These are phyloP conservation scores for Iris pallida DNA, from an alignment of 116 monocot species.

Conservation along the genomic window DNA sequence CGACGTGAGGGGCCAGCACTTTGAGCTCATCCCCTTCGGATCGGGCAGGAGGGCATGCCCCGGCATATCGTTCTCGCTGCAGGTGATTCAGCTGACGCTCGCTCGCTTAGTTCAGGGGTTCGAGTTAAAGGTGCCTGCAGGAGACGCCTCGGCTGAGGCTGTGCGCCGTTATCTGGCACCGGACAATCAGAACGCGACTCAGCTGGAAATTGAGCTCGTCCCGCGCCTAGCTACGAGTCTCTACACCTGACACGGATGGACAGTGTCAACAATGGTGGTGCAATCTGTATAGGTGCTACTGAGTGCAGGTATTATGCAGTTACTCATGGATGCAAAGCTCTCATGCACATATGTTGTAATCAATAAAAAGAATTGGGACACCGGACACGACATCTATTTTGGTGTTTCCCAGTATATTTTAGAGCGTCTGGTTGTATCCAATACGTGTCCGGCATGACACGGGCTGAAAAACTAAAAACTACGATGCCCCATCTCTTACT, in stretches of 20 bases:
- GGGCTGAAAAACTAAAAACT: too few species aligned
- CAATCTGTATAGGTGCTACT: too few species aligned
- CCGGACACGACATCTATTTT: too few species aligned
- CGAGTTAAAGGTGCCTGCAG: not conserved
- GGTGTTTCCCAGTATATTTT: too few species aligned
- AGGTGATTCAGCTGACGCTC: not conserved
- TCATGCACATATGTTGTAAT: too few species aligned
- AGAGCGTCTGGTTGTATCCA: too few species aligned
- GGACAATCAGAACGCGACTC: not conserved
- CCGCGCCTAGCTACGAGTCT: not conserved
- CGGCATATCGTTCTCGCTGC: constrained; percentile 14
- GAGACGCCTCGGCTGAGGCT: not conserved
- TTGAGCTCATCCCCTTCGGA: constrained; percentile 63
- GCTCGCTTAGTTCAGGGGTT: constrained; percentile 9
- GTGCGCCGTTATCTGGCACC: not conserved
- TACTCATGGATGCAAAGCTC: too few species aligned
- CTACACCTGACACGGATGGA: not conserved
- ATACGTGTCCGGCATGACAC: too few species aligned
- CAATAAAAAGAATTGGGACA: too few species aligned
- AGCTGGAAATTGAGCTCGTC: not conserved
- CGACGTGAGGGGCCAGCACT: constrained; percentile 39
- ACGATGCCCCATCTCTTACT: too few species aligned
- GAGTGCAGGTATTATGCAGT: too few species aligned
- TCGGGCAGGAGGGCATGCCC: constrained; percentile 54
- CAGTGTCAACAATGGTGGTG: too few species aligned